Base-by-base conservation (phyloP, 1,139 yeast genomes). In the Magnusiomyces magnusii region DNA sequence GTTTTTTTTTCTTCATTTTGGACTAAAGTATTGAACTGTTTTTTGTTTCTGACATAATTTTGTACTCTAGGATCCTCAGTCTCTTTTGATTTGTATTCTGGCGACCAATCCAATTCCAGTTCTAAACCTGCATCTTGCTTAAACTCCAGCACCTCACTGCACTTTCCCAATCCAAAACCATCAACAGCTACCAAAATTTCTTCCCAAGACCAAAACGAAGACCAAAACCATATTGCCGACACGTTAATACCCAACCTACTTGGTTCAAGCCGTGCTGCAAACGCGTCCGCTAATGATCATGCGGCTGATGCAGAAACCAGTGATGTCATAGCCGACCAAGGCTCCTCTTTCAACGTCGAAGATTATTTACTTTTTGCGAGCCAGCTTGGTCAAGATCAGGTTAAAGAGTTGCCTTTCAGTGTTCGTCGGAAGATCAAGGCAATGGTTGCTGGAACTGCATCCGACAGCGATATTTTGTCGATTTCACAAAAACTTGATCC, bases 351-450 rank as follows among this genome's bases (percentile, higher is more conserved):
- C 23, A 21, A 47, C 3, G 9, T 51, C 1, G 56, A 56, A n/a
- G 58, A 56, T 41, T 56, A 56, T 23, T 31, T 54, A 13, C 52
- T 31, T 2, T 53, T 55, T 19, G 42, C 51, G 1, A 50, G 55
- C 3, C 25, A 28, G 19, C 52, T 59, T 2, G 51, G 50, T 34
- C 58, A 54, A 3, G 61, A 54, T 25, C 61, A 58, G 34, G 56
- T 58, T 17, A 58, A 56, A 21, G 58, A 55, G 2, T 51, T 55
- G 17, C 61, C 61, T 15, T 58, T 58, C 39, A 56, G 57, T 23
- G 42, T 58, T n/a, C 53, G 61, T 15, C 54, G 61, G 2, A 56
- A 42, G 31, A 50, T 58, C 47, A 56, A 56, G 34, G 54, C 61
- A 0, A 52, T 58, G 19, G 50, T 58, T 13, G 51, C 61, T 2